Evolutionary conservation across 108 stramenopile species (phyloP).

Genomic region (Skeletonema marinoi): DNA sequence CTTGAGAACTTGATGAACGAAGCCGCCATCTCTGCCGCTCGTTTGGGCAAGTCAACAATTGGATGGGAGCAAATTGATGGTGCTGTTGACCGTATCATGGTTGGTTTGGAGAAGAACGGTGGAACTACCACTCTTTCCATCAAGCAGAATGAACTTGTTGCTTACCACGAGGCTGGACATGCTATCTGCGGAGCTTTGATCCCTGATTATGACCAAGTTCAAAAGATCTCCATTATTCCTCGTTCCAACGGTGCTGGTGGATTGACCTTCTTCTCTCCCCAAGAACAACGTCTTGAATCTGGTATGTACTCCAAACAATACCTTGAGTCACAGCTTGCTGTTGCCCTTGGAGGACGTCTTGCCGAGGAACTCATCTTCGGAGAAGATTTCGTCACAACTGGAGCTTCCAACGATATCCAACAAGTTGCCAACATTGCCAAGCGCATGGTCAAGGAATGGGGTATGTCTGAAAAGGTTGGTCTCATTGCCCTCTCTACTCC

Average conservation of each 20-base stretch:
- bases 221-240: constrained; percentile 97
- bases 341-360: constrained; percentile 95
- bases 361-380: constrained; percentile 98
- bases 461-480: constrained; percentile 94
- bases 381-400: constrained; percentile 93
- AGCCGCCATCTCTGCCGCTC: constrained; percentile 93
- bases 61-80: constrained; percentile 94
- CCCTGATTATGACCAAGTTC: constrained; percentile 93
- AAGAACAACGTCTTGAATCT: constrained; percentile 89
- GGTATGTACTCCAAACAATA: constrained; percentile 93
- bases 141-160: constrained; percentile 83
- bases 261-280: constrained; percentile 94
- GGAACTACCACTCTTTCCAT: constrained; percentile 71
- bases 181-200: constrained; percentile 92
- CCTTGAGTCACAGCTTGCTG: constrained; percentile 91
- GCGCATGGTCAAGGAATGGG: constrained; percentile 96
- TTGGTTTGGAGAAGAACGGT: constrained; percentile 95
- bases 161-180: constrained; percentile 97
- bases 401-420: constrained; percentile 97
- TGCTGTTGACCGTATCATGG: constrained; percentile 96
- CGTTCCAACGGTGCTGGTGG: constrained; percentile 93
- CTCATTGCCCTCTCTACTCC: constrained; percentile 84
- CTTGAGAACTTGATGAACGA: constrained; percentile 98
- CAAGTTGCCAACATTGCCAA: constrained; percentile 94
- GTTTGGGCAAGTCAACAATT: constrained; percentile 78